Base-by-base conservation (phyloP, 768 basidiomycete genomes). In the Rhodotorula toruloides region DNA sequence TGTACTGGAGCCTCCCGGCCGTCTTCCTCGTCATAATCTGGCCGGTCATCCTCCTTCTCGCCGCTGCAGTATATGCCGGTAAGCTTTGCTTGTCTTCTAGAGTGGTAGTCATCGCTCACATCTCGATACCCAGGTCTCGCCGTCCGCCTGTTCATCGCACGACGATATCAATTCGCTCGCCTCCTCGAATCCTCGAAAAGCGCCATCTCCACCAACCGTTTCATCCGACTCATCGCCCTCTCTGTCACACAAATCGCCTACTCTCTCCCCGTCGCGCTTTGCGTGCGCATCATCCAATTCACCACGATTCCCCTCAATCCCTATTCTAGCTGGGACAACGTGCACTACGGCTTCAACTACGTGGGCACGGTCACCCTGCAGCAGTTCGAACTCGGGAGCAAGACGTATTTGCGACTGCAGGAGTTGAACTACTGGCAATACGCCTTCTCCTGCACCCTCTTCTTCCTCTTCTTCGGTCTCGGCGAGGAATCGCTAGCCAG, bases 391-490 rank as follows among this genome's bases (percentile, higher is more conserved):
- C 21, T 40, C 7, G 42, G 17, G 2, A 27, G 10, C 1, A 17
- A 31, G 14, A 12, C 52, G 36, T n/a, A 32, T 31, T 12, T 22
- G 4, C 31, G 17, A 21, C 29, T 63, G 10, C 37, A 56, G 16
- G 54, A 63, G 46, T 19, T 63, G 7, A 32, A 29, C 29, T 50
- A 57, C 39, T 63, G 61, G 61, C 21, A 43, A 3, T 54, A 54
- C n/a, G n/a, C 61, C 7, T 25, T 62, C 3, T 62, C 61, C 27
- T 54, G 49, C 31, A n/a, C 54, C 22, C 44, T 57, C 40, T 63
- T 63, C 48, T 63, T 63, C 54, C 6, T 63, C 29, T 57, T 63
- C 55, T 63, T 63, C 55, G 62, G 54, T 6, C 62, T 63, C 11
- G 62, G 62, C 13, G 54, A 37, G 21, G 62, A 63, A 42, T 56